Base-by-base conservation (phyloP, 140 eudicot species). In the Stevia rebaudiana region DNA sequence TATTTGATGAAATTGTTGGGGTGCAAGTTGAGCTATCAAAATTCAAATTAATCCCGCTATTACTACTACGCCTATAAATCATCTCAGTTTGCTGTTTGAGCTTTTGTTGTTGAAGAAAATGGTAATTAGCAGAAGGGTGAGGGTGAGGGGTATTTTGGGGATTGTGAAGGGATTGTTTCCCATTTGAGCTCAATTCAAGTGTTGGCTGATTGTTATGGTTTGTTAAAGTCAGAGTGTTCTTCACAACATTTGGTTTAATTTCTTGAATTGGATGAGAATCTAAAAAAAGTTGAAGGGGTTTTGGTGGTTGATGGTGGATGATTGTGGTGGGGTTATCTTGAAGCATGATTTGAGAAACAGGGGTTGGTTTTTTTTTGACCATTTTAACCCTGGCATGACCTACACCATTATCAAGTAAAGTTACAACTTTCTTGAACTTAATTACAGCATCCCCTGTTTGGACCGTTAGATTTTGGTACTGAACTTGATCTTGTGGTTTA, bases 331-430 rank as follows among this genome's bases (percentile, higher is more conserved):
- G 79, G 42, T 73, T 80, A 18, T 88, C 96, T 16, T 82, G 25
- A 11, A 84, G 83, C 17, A 85, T 31, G 68, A 46, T 78, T 78
- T 76, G 75, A 19, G 90, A 83, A 15, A 82, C 49, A 54, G 78
- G 81, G 79, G 84, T 33, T 74, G 78, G 63, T 71, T 6, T 33
- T 68, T 74, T 85, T 63, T 78, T 82, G 55, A 49, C 52, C 57
- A 67, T 88, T 69, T 83, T 82, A 25, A 88, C 90, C 81, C 96
- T 82, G 8, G 96, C 96, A 82, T 83, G 96, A 43, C 94, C 96
- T 47, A 82, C 58, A 65, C 81, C 80, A 70, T 83, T 73, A 78
- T 72, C 77, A 24, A 88, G 88, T 40, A 85, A 78, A 71, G 94
- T 82, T 47, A 85, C 90, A 68, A 92, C 99, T 78, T 82, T 88